Conservation (phyloP, 306 rosid species). For the Clitoria ternatea region DNA sequence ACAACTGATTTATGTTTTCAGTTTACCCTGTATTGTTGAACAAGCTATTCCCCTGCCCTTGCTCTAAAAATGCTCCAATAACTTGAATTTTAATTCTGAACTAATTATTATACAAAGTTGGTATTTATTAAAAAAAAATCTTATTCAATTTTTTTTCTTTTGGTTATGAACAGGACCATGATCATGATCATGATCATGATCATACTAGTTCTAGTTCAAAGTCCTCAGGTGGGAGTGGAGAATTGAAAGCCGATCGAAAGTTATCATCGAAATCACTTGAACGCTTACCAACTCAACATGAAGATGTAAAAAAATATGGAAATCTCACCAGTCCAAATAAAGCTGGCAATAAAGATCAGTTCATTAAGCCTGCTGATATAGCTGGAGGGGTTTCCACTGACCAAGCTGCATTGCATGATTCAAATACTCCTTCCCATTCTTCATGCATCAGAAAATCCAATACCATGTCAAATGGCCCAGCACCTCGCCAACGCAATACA, state of each 20-base stretch:
- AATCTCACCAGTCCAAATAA: conserved; percentile 26
- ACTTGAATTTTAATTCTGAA: neutral
- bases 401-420: conserved; percentile 24
- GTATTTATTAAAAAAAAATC: too few species aligned
- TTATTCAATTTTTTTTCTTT: conserved; percentile 1
- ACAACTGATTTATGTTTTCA: neutral
- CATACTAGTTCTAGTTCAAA: conserved; percentile 37
- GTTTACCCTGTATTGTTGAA: neutral
- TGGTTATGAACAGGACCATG: conserved; percentile 52
- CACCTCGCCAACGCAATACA: conserved; percentile 33
- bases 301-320: conserved; percentile 30
- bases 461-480: conserved; percentile 46
- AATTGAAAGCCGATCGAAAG: conserved; percentile 28
- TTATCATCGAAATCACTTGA: conserved; percentile 36
- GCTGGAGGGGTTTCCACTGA: conserved; percentile 30
- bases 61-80: neutral
- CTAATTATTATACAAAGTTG: neutral
- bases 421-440: conserved; percentile 33
- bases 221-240: conserved; percentile 36
- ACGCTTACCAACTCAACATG: conserved; percentile 29
- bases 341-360: conserved; percentile 24
- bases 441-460: conserved; percentile 44
- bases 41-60: neutral
- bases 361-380: conserved; percentile 31
- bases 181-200: conserved; percentile 55